Conservation (phyloP, 352 stramenopile species). For the Pythium chondricola region DNA sequence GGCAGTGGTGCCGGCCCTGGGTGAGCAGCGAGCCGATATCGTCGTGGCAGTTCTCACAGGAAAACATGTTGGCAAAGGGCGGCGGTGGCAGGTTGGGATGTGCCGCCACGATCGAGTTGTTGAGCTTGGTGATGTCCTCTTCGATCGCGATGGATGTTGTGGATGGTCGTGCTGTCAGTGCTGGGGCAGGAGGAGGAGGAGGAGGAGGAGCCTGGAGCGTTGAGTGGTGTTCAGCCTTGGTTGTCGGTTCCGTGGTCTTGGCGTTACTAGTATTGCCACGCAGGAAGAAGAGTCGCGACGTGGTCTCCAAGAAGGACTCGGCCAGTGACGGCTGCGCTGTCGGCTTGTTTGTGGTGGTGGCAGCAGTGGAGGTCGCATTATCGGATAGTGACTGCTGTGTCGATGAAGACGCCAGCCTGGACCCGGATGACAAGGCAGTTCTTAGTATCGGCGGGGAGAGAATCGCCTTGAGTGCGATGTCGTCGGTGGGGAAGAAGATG, state of each 20-base stretch:
- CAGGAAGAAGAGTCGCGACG: conserved; percentile 16
- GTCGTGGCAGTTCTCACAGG: conserved; percentile 60
- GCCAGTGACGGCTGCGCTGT: conserved; percentile 4
- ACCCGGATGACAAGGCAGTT: background rate
- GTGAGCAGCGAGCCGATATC: conserved; percentile 68
- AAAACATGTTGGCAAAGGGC: conserved; percentile 75
- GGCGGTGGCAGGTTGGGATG: conserved; percentile 50
- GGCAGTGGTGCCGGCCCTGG: conserved; percentile 70
- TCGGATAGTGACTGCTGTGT: too few relatives aligned
- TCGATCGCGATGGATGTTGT: conserved; percentile 27
- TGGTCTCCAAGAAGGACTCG: conserved; percentile 17
- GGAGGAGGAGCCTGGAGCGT: too few relatives aligned
- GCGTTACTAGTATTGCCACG: conserved; percentile 1
- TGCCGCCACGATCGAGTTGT: conserved; percentile 36
- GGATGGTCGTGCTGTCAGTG: background rate
- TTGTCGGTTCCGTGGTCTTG: background rate
- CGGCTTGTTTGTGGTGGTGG: background rate
- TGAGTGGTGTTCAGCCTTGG: background rate
- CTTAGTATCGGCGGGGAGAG: conserved; percentile 30
- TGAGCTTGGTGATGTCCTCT: conserved; percentile 35
- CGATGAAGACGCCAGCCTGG: too few relatives aligned
- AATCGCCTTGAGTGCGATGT: conserved; percentile 48
- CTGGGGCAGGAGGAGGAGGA: background rate
- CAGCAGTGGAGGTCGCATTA: too few relatives aligned
- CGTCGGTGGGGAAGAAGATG: conserved; percentile 52